Conservation (phyloP, 1,284 basidiomycete genomes). For the Cutaneotrichosporon mucoides region DNA sequence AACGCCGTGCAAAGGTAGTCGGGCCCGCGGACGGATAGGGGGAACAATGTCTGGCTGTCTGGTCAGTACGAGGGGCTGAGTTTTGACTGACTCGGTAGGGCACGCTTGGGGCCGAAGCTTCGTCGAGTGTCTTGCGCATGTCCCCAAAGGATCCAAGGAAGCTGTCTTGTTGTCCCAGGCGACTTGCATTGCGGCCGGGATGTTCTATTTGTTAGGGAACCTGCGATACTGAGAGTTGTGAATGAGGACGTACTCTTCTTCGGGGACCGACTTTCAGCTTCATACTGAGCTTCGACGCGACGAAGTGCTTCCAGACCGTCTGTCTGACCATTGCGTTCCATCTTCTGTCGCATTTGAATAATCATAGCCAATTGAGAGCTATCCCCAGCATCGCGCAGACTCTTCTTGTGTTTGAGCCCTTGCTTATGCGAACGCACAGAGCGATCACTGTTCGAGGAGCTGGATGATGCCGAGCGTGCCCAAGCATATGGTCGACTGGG, state of each 20-base stretch:
- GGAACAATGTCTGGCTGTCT: too few relatives aligned
- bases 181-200: not conserved
- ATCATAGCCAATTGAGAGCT: not conserved
- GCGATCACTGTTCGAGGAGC: not conserved
- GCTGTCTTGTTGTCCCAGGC: not conserved
- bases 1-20: too few relatives aligned
- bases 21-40: too few relatives aligned
- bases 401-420: not conserved
- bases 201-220: not conserved
- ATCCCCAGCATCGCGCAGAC: not conserved
- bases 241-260: too few relatives aligned
- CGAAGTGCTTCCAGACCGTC: not conserved
- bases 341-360: not conserved
- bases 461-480: not conserved
- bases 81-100: too few relatives aligned
- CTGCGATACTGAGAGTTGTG: too few relatives aligned
- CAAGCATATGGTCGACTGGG: not conserved
- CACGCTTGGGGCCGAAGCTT: not conserved
- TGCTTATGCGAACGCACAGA: not conserved
- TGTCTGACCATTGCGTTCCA: not conserved
- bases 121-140: conserved; percentile 1
- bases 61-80: too few relatives aligned
- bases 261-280: too few relatives aligned
- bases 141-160: not conserved
- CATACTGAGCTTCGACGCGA: too few relatives aligned